Evolutionary conservation across 208 protist genomes (phyloP).

Genomic region (Kentomonas sorsogonicus): DNA sequence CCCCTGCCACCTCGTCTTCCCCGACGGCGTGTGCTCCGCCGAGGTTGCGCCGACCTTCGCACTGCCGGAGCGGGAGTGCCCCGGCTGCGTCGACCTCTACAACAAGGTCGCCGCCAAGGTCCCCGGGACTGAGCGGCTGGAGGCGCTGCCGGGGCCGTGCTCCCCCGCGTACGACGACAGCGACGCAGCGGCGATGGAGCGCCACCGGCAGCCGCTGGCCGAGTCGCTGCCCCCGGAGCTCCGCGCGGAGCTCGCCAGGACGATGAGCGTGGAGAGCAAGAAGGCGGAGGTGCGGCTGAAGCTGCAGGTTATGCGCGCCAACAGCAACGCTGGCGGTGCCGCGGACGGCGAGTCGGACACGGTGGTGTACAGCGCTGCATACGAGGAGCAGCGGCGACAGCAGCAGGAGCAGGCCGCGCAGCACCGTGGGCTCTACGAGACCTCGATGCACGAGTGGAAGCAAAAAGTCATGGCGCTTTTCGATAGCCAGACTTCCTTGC

Average conservation of each 20-base stretch:
- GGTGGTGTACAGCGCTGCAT: conserved; percentile 45
- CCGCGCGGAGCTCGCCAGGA: conserved; percentile 36
- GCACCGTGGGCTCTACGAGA: conserved; percentile 38
- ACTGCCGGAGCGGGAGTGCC: conserved; percentile 50
- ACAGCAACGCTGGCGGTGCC: conserved; percentile 32
- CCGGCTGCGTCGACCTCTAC: conserved; percentile 68
- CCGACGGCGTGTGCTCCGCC: conserved; percentile 13
- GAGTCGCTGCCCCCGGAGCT: conserved; percentile 48
- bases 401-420: conserved; percentile 32
- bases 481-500: conserved; percentile 47
- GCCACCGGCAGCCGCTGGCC: conserved; percentile 21
- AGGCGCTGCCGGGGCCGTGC: conserved; percentile 24
- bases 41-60: conserved; percentile 17
- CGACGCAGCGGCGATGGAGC: conserved; percentile 7
- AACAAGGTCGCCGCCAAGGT: conserved; percentile 63
- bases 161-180: too few species aligned
- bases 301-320: conserved; percentile 78
- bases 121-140: not conserved
- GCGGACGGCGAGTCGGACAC: not conserved
- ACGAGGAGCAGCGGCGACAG: conserved; percentile 31
- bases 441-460: conserved; percentile 38
- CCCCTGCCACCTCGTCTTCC: conserved; percentile 42
- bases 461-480: conserved; percentile 46
- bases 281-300: conserved; percentile 59
- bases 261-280: conserved; percentile 37